A percentile compares a stretch with the other conserved stretches of the same genome.
Conservation (phyloP, 2,329 filamentous ascomycete species). For the Beauveria asiatica region DNA sequence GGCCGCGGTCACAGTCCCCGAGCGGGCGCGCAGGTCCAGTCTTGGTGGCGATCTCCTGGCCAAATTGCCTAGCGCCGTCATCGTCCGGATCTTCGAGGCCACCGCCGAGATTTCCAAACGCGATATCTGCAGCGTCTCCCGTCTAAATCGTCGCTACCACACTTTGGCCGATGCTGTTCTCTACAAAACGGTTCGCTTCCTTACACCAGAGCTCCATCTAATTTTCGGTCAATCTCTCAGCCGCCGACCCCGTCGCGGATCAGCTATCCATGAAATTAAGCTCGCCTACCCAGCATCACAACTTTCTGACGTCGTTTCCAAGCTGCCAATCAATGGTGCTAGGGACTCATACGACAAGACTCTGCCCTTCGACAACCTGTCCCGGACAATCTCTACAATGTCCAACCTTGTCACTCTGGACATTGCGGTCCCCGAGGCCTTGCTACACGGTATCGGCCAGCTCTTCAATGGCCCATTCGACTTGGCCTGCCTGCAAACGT, state of each 20-base stretch:
- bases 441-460: constrained; percentile 38
- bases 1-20: neutral
- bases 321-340: constrained; percentile 23
- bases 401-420: constrained; percentile 40
- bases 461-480: constrained; percentile 44
- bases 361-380: constrained; percentile 33
- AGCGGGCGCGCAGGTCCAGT: neutral
- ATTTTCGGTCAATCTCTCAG: constrained; percentile 39
- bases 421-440: constrained; percentile 33
- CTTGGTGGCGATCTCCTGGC: constrained; percentile 15
- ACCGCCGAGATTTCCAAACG: constrained; percentile 24
- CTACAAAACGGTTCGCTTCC: constrained; percentile 38
- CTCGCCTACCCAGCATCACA: constrained; percentile 37
- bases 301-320: constrained; percentile 32
- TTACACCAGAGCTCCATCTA: constrained; percentile 38
- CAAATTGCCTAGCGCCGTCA: constrained; percentile 29
- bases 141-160: constrained; percentile 34
- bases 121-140: constrained; percentile 35
- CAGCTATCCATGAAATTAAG: constrained; percentile 35
- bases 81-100: constrained; percentile 31
- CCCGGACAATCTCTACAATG: constrained; percentile 40
- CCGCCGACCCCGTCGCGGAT: constrained; percentile 37
- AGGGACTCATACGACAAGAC: neutral
- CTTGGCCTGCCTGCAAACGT: constrained; percentile 37
- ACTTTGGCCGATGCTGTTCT: constrained; percentile 37